These are phyloP conservation scores for Podospora bellae-mahoneyi DNA, from an alignment of 495 filamentous ascomycete species.

Conservation along the genomic window DNA sequence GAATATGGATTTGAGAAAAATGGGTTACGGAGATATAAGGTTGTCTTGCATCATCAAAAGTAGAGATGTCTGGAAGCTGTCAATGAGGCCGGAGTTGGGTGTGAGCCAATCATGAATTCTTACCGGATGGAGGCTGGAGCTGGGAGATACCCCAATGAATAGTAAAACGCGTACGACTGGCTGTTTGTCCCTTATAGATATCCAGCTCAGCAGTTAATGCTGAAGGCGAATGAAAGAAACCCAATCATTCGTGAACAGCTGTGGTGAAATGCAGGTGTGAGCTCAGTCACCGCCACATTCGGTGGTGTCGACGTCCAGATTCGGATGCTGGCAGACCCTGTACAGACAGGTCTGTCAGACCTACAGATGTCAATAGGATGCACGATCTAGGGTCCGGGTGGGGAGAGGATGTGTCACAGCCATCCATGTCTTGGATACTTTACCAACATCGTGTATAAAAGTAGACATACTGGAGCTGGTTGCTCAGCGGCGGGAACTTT, in stretches of 20 bases:
- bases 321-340: neutral
- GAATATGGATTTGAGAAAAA: neutral
- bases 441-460: neutral
- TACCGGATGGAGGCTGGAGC: neutral
- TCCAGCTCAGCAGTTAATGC: conserved; percentile 1
- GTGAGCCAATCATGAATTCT: neutral
- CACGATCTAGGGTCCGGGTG: neutral
- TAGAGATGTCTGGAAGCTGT: neutral
- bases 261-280: neutral
- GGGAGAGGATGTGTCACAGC: neutral
- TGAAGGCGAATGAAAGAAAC: neutral
- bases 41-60: neutral
- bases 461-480: neutral
- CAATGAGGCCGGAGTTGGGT: neutral
- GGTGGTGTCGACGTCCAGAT: neutral
- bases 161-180: neutral
- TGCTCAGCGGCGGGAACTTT: neutral
- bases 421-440: neutral
- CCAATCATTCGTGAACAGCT: conserved; percentile 1
- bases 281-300: neutral
- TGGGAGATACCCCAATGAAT: neutral
- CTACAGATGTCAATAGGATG: neutral
- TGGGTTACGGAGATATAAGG: neutral
- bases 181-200: neutral
- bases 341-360: neutral